These are phyloP conservation scores for Hypoxylon sp. DNA, from an alignment of 2,329 filamentous ascomycete species.

Conservation along the genomic window DNA sequence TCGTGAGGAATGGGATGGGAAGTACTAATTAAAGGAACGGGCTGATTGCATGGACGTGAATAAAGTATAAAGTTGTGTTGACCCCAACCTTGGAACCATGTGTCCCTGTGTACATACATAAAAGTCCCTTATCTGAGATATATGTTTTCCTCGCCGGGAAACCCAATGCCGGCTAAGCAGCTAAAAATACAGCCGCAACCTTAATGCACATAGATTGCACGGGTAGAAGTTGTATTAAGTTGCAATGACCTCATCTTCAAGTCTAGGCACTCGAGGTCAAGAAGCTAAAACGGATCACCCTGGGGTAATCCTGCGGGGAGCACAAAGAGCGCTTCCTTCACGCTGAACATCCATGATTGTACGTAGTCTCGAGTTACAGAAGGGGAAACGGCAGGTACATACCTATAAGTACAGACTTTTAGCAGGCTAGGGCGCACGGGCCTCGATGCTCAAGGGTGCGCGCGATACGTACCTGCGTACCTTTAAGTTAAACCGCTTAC, in stretches of 20 bases:
- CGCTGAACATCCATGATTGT: constrained; percentile 2
- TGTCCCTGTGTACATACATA: constrained; percentile 17
- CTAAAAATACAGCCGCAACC: constrained; percentile 30
- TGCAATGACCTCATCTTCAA: constrained; percentile 45
- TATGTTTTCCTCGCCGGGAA: constrained; percentile 1
- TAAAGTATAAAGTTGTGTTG: constrained; percentile 26
- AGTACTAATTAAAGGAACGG: constrained; percentile 15
- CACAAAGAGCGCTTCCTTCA: constrained; percentile 1
- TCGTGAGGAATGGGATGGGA: constrained; percentile 14
- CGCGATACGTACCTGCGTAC: background rate
- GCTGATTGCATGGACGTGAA: constrained; percentile 10
- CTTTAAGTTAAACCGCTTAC: constrained; percentile 25
- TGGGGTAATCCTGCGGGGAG: constrained; percentile 23
- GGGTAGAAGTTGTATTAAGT: constrained; percentile 5
- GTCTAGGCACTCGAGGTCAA: constrained; percentile 10
- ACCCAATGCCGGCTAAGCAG: constrained; percentile 22
- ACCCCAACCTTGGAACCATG: too few relatives aligned
- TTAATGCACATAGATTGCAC: constrained; percentile 19
- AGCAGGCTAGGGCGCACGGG: too few relatives aligned
- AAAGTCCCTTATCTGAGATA: constrained; percentile 7
- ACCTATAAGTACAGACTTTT: background rate
- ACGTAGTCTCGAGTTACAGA: constrained; percentile 12
- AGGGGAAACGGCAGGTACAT: background rate
- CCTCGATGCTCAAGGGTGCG: too few relatives aligned
- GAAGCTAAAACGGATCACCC: background rate